Evolutionary conservation across 2,329 filamentous ascomycete species (phyloP), one percentile per base, ranked within the genome.

Genomic region (Aplosporella prunicola): DNA sequence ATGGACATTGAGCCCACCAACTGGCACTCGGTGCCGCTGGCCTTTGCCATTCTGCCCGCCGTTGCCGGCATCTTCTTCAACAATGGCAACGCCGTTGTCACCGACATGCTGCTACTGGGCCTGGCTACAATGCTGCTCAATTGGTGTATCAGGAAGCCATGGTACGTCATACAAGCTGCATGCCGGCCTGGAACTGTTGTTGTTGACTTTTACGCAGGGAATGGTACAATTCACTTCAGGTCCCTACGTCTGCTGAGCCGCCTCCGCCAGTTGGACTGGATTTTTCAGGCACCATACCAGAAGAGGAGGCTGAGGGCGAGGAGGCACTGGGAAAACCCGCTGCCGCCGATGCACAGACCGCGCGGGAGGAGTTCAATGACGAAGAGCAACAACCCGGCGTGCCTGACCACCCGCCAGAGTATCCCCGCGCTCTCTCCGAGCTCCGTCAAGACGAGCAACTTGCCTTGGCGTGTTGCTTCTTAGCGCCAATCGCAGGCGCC

Each of bases 71-170:
- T 93, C 32, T 66, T 95, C 40, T 93, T 94, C 56, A 74, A 82
- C 43, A 83, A 93, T 62, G 89, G 89, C 9, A 81, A 80, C 48
- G 75, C 80, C 1, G 71, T 95, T 43, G 76, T 88, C 38, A 94
- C 87, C 0, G 89, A 96, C 58, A 62, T 93, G 18, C 80, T 91
- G 49, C 67, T 96, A 22, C 63, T 96, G 20, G 77, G 74, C 3
- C 61, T 96, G 43, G 83, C 84, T 2, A 84, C 81, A 4, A 72
- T 95, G 29, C 93, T 95, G 51, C 67, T 96, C 44, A 88, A 94
- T 56, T 95, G 87, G 85, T 88, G 84, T 32, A 81, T 95, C 28
- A 80, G 85, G 39, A 69, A 91, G 47, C 89, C 89, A 49, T 96
- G 89, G 88, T 88, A 66, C 55, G 72, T 48, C 35, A 13, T 25